These are phyloP conservation scores for Neonectria punicea DNA, from an alignment of 2,329 filamentous ascomycete species.

Conservation along the genomic window DNA sequence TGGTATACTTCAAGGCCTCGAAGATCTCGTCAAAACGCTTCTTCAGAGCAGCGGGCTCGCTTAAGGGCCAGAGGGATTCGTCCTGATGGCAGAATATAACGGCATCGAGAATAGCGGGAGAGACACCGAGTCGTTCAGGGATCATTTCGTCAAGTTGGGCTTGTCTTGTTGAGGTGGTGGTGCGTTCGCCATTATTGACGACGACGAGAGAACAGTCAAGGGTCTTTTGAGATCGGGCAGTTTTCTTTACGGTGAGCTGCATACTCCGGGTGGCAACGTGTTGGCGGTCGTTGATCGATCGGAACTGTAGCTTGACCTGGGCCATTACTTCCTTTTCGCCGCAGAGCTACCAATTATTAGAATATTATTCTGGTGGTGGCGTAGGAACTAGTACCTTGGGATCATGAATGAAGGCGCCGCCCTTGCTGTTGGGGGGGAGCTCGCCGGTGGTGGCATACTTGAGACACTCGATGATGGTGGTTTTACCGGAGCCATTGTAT, in stretches of 20 bases:
- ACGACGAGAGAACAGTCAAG: slow-evolving; percentile 83
- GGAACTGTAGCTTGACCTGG: slow-evolving; percentile 91
- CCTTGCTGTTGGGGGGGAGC: slow-evolving; percentile 88
- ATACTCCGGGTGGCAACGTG: slow-evolving; percentile 87
- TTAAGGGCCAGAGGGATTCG: slow-evolving; percentile 96
- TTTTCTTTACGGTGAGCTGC: slow-evolving; percentile 88
- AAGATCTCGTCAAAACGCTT: slow-evolving; percentile 98
- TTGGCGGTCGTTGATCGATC: slow-evolving; percentile 78
- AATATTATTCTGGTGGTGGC: not conserved
- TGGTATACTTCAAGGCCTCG: slow-evolving; percentile 95
- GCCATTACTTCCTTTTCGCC: slow-evolving; percentile 90
- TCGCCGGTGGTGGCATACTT: slow-evolving; percentile 98
- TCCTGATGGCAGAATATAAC: slow-evolving; percentile 99
- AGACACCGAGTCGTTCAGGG: slow-evolving; percentile 88
- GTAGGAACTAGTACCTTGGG: slow-evolving; percentile 73
- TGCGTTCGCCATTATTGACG: slow-evolving; percentile 81
- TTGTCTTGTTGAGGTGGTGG: slow-evolving; percentile 80
- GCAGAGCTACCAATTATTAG: slow-evolving; percentile 63
- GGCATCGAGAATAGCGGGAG: slow-evolving; percentile 87
- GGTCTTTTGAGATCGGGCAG: slow-evolving; percentile 79
- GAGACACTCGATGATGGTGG: slow-evolving; percentile 97
- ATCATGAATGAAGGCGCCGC: slow-evolving; percentile 95
- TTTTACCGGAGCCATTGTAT: slow-evolving; percentile 97
- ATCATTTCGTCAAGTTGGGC: slow-evolving; percentile 86
- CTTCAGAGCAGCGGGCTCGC: slow-evolving; percentile 85